phyloP scores from a whole-genome alignment of 352 stramenopile species.

The Globisporangium rhizosaccharum region DNA sequence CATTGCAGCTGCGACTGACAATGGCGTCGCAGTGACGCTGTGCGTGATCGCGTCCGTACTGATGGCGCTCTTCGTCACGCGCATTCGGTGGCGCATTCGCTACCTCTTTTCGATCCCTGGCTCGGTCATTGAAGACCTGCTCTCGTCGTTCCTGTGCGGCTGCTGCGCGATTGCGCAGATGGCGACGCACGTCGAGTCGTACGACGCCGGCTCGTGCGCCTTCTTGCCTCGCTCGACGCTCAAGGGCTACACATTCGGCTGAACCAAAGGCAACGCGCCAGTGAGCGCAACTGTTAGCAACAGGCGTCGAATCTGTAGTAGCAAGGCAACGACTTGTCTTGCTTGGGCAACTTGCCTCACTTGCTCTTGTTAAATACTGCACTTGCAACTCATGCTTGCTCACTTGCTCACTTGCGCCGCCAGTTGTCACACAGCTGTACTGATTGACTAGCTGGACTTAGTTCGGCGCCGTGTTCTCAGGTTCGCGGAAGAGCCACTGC shows the following conservation, averaged over 20 bases:
- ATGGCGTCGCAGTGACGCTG: constrained; percentile 25
- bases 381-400: not conserved
- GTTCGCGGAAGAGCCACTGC: constrained; percentile 54
- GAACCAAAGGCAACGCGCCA: not conserved
- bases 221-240: constrained; percentile 30
- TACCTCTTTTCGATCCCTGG: constrained; percentile 50
- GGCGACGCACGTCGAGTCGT: constrained; percentile 42
- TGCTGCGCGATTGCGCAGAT: constrained; percentile 49
- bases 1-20: constrained; percentile 19
- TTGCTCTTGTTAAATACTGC: too few species aligned
- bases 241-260: constrained; percentile 34
- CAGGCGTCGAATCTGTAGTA: too few species aligned
- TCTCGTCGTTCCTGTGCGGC: constrained; percentile 27
- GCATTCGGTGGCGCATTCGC: constrained; percentile 49
- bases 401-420: not conserved
- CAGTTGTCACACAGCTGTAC: not conserved
- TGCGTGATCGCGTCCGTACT: constrained; percentile 26
- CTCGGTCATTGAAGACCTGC: constrained; percentile 29
- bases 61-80: constrained; percentile 27
- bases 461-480: constrained; percentile 28
- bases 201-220: constrained; percentile 23
- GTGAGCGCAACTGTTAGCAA: too few species aligned
- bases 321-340: too few species aligned
- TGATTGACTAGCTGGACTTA: not conserved
- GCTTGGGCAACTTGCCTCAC: too few species aligned